Base-by-base conservation (phyloP, 805 yeast genomes). In the Pichia kluyveri region DNA sequence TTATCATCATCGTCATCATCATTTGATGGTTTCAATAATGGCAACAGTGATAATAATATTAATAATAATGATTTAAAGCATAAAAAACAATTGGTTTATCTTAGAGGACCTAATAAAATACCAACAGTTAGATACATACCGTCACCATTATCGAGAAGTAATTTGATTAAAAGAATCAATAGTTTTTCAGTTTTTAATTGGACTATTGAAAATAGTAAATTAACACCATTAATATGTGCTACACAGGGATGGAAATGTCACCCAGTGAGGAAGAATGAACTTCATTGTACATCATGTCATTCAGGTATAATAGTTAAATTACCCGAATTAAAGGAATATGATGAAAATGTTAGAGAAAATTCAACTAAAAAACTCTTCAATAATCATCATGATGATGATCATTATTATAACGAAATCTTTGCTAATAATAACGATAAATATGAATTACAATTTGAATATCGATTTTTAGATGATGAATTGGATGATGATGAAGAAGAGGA, bases 191-290 rank as follows among this genome's bases (percentile, higher is more conserved):
- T 72, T 2, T 54, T 72, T 37, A 73, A 73, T 55, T 79, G 83
- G 83, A 60, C 64, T 15, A 54, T 76, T 14, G 55, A 56, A 4
- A 57, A 56, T 43, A 27, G 45, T 8, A 48, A 47, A 6, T 57
- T 79, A 28, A 72, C 66, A 7, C 81, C 80, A 45, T 61, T 79
- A 34, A 66, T 58, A 31, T 73, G 80, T 55, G 70, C 80, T 1
- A 54, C 72, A 23, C 66, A 71, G 46, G 84, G 84, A 1, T 79
- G 83, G 83, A 61, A 57, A 44, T 73, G 77, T 51, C 70, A 69
- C 15, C 55, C 61, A 11, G 50, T 47, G 4, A 49, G 60, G 30
- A 63, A 57, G 41, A 68, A 70, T 47, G 65, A 60, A 42, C 47
- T 70, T 3, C 54, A 53, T 40, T 70, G 74, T 50, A 51, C 52